These are phyloP conservation scores for Obba rivulosa DNA, from an alignment of 768 basidiomycete genomes.

Conservation along the genomic window DNA sequence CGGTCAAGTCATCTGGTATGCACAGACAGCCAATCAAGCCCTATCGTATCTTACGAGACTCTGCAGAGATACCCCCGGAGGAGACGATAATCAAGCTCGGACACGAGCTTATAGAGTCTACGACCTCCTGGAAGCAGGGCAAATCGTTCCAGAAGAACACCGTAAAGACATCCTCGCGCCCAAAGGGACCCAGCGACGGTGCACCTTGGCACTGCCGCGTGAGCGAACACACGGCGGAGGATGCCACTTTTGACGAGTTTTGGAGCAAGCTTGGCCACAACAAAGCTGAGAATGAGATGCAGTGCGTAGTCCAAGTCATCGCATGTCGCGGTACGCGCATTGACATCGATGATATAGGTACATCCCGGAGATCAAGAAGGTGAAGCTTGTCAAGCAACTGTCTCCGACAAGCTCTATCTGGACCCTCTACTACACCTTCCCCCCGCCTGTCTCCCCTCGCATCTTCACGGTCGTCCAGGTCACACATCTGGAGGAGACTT, in stretches of 20 bases:
- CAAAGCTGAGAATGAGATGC: conserved; percentile 64
- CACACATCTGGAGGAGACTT: conserved; percentile 41
- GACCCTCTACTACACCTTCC: conserved; percentile 69
- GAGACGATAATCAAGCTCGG: conserved; percentile 50
- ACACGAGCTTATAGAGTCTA: conserved; percentile 50
- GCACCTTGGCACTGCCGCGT: conserved; percentile 66
- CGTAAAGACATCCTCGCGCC: conserved; percentile 50
- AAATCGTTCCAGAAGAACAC: conserved; percentile 50
- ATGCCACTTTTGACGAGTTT: conserved; percentile 67
- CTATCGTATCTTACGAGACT: neutral
- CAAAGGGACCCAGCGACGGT: conserved; percentile 49
- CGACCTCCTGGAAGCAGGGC: conserved; percentile 59
- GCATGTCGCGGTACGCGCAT: neutral
- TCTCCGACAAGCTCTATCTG: conserved; percentile 64
- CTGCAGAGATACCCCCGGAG: conserved; percentile 56
- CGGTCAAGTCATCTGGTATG: conserved; percentile 35
- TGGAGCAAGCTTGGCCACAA: conserved; percentile 64
- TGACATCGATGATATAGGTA: conserved; percentile 47
- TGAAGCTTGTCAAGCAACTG: conserved; percentile 53
- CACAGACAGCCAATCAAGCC: neutral
- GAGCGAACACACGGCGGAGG: conserved; percentile 59
- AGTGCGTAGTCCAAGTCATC: conserved; percentile 35
- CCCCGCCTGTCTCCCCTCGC: conserved; percentile 64
- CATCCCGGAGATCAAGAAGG: conserved; percentile 60
- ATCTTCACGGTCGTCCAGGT: conserved; percentile 74